Evolutionary conservation across 305 asterid genomes (phyloP), one percentile per base, ranked within the genome.

Genomic region (Fraxinus latifolia): DNA sequence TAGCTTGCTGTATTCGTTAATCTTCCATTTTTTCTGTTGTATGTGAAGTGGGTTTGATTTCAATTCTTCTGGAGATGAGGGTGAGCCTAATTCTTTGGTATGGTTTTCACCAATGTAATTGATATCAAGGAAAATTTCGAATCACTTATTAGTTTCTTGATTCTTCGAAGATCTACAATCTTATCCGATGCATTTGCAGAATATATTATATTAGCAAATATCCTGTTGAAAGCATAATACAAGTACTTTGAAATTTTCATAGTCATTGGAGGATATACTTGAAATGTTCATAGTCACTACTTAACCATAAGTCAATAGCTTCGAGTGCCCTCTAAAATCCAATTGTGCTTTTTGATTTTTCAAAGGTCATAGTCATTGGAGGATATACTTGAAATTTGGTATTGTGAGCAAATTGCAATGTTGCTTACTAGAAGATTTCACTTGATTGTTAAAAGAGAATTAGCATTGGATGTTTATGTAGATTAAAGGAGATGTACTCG

Each of bases 31-130:
- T 78, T 58, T 81, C 44, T 76, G 79, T 72, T 88, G 67, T 80
- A 85, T 71, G 71, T 36, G 82, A 75, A 73, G 77, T 50, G 76
- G 83, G 7, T 44, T 58, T 73, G 72, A 33, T 67, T 76, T 77
- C 32, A 62, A 21, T 21, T 67, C 34, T 34, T 65, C 21, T 33
- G 50, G 21, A 73, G 81, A 75, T 39, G 60, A 76, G 73, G 47
- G 58, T 47, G 44, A 3, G 12, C 74, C 37, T 12, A 53, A 80
- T 82, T 77, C 31, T 77, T 77, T 47, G 17, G 62, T 79, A 14
- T 36, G 21, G 19, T 36, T 74, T 32, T 21, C 60, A 0, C 50
- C 37, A 17, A 73, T 58, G 65, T 58, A 25, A 62, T 7, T 12
- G 72, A 11, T 25, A 25, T 23, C 72, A 65, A 8, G 17, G 34